Evolutionary conservation across 768 basidiomycete genomes (phyloP).

Genomic region (Kockovaella imperatae): DNA sequence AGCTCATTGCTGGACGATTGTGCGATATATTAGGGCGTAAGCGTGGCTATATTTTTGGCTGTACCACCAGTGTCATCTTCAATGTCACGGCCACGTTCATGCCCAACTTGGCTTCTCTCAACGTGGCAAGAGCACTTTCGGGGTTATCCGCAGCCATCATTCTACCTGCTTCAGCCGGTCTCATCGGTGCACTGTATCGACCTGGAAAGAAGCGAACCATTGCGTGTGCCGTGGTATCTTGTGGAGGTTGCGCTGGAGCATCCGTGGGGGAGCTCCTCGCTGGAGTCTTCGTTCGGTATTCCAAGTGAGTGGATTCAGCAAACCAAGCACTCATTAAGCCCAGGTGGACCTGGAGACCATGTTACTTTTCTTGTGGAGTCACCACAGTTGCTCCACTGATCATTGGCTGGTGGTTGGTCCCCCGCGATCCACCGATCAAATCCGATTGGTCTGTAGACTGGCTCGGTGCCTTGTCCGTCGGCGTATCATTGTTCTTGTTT

Average conservation of each 20-base stretch:
- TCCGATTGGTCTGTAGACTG: slow-evolving; percentile 5
- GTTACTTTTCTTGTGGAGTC: not conserved
- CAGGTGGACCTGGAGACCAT: slow-evolving; percentile 9
- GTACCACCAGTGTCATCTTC: not conserved
- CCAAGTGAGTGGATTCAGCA: not conserved
- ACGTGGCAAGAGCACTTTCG: not conserved
- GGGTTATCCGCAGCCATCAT: not conserved
- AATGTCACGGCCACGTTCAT: not conserved
- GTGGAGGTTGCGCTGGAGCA: slow-evolving; percentile 1
- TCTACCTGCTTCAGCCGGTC: not conserved
- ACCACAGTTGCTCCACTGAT: slow-evolving; percentile 2
- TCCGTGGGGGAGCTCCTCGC: slow-evolving; percentile 4
- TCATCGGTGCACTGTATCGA: not conserved
- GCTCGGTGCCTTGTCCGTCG: slow-evolving; percentile 4
- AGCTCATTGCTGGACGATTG: not conserved
- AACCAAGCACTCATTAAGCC: not conserved
- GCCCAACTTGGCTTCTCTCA: not conserved
- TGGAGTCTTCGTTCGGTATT: slow-evolving; percentile 4
- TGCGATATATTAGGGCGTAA: not conserved
- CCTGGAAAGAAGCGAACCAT: not conserved
- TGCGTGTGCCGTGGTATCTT: not conserved
- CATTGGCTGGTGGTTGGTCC: slow-evolving; percentile 1
- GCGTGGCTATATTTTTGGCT: not conserved
- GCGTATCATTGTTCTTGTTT: slow-evolving; percentile 1
- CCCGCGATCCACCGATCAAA: not conserved